Evolutionary conservation across 2,329 filamentous ascomycete species (phyloP).

Genomic region (Calonectria ilicicola): DNA sequence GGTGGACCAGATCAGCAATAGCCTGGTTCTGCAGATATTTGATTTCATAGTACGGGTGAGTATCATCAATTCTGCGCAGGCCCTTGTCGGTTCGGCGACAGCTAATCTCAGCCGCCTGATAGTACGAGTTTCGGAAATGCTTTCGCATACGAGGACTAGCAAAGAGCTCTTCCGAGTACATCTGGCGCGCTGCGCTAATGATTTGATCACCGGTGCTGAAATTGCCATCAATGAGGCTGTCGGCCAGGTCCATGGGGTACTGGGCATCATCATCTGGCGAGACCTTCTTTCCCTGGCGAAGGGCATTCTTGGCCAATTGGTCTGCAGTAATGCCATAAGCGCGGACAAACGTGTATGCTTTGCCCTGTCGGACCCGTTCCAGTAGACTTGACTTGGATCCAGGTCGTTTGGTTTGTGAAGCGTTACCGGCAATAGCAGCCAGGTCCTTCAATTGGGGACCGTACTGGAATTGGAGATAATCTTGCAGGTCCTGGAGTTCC

Average conservation of each 20-base stretch:
- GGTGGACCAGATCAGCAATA: conserved; percentile 81
- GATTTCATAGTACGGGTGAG: conserved; percentile 97
- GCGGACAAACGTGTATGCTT: conserved; percentile 84
- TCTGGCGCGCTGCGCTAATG: conserved; percentile 81
- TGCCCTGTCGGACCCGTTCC: conserved; percentile 85
- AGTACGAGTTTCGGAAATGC: conserved; percentile 85
- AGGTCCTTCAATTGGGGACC: conserved; percentile 85
- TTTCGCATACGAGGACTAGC: conserved; percentile 91
- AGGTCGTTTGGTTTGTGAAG: conserved; percentile 80
- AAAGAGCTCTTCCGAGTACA: conserved; percentile 92
- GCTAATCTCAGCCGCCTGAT: conserved; percentile 85
- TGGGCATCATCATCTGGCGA: conserved; percentile 87
- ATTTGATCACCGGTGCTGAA: conserved; percentile 83
- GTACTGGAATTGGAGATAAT: conserved; percentile 97
- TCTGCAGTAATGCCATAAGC: conserved; percentile 93
- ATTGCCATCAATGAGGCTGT: conserved; percentile 77
- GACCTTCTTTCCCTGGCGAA: conserved; percentile 81
- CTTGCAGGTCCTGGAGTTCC: conserved; percentile 95
- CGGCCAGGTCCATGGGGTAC: conserved; percentile 87
- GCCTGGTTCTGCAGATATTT: conserved; percentile 95
- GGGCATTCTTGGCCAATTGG: conserved; percentile 86
- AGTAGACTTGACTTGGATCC: conserved; percentile 85
- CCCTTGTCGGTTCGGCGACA: conserved; percentile 95
- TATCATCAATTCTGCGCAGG: conserved; percentile 90
- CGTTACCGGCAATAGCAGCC: conserved; percentile 70